phyloP scores from a whole-genome alignment of 179 eudicot genomes.

The Silene vulgaris region DNA sequence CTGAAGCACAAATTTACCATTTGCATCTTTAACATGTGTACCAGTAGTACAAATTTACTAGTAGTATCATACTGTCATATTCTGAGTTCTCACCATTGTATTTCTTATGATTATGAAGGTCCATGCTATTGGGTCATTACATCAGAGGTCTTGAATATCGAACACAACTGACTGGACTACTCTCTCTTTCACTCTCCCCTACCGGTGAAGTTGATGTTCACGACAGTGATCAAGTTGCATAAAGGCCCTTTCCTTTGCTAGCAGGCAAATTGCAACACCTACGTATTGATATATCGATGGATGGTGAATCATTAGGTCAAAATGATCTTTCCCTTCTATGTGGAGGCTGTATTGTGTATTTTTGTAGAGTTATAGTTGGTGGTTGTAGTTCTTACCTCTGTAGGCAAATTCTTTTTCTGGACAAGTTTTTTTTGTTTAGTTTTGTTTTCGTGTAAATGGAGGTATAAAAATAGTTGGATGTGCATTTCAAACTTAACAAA shows the following conservation, averaged over 20 bases:
- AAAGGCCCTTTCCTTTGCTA: constrained; percentile 16
- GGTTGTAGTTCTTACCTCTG: neutral
- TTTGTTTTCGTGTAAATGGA: neutral
- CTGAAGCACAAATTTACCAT: neutral
- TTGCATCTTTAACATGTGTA: neutral
- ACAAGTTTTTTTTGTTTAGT: neutral
- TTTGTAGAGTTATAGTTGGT: neutral
- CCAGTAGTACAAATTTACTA: neutral
- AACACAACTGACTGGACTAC: constrained; percentile 57
- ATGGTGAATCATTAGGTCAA: neutral
- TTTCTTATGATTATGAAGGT: constrained; percentile 36
- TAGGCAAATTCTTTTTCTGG: neutral
- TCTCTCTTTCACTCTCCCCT: constrained; percentile 55
- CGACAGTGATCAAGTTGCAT: constrained; percentile 36
- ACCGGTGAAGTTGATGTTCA: constrained; percentile 29
- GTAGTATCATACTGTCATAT: neutral
- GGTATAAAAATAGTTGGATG: neutral
- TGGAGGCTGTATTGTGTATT: neutral
- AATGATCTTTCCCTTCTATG: neutral
- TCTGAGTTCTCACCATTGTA: neutral
- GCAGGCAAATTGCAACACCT: neutral
- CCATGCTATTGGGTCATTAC: constrained; percentile 91
- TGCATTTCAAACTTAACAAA: too few species aligned
- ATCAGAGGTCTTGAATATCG: constrained; percentile 86
- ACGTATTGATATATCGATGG: neutral